Evolutionary conservation across 192 early-diverging fungal genomes (phyloP).

Genomic region (Martensiomyces pterosporus): DNA sequence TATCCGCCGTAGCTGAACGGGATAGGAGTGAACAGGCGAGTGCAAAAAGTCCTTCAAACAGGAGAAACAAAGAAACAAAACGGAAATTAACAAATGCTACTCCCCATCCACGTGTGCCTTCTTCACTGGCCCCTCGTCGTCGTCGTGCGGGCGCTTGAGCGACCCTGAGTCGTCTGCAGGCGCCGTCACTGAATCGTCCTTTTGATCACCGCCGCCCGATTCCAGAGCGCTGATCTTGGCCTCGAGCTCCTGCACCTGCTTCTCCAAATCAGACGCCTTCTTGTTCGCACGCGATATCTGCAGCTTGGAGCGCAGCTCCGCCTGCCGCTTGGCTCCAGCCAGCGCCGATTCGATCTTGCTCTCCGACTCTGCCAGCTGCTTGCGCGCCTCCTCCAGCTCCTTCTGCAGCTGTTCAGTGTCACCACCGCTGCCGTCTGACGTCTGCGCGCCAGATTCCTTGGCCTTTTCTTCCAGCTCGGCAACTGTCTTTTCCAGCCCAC

Average conservation of each 20-base stretch:
- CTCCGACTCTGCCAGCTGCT: constrained; percentile 39
- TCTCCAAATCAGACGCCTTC: constrained; percentile 42
- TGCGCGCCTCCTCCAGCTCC: constrained; percentile 36
- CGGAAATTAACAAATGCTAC: too few relatives aligned
- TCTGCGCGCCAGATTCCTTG: constrained; percentile 1
- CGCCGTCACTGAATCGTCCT: too few relatives aligned
- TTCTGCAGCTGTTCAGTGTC: constrained; percentile 21
- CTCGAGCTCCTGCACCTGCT: constrained; percentile 25
- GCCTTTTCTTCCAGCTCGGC: constrained; percentile 26
- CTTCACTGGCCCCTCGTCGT: constrained; percentile 34
- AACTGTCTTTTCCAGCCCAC: constrained; percentile 17
- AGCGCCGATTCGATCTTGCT: constrained; percentile 39
- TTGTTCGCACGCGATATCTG: constrained; percentile 48
- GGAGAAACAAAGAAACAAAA: not conserved
- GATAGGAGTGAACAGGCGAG: too few relatives aligned
- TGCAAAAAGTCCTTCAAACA: not conserved
- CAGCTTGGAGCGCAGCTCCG: constrained; percentile 49
- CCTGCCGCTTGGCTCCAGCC: constrained; percentile 28
- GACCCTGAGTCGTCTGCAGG: constrained; percentile 3
- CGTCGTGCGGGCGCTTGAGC: constrained; percentile 27
- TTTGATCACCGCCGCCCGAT: too few relatives aligned
- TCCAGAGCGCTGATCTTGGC: constrained; percentile 15
- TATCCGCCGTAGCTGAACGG: too few relatives aligned
- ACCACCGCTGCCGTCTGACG: constrained; percentile 7
- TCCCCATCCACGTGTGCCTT: constrained; percentile 36